Conservation (phyloP, 129 eudicot species). For the Solidago caesia region DNA sequence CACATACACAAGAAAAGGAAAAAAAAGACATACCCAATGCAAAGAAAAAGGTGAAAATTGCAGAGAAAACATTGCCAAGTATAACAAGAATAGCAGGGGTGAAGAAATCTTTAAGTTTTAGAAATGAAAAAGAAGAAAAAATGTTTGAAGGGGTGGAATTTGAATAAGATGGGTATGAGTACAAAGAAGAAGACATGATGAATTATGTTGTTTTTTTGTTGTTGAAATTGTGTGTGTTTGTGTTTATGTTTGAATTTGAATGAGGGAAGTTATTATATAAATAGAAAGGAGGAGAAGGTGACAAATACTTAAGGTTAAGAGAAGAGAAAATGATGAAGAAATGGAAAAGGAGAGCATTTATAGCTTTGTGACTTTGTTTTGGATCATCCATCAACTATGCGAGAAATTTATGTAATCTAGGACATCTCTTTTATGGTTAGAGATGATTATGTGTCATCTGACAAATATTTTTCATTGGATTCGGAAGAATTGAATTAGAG, state of each 20-base stretch:
- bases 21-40: conserved; percentile 60
- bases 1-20: neutral
- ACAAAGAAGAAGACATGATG: conserved; percentile 69
- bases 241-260: neutral
- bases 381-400: conserved; percentile 20
- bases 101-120: conserved; percentile 51
- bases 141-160: conserved; percentile 38
- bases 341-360: conserved; percentile 17
- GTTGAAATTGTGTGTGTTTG: no score
- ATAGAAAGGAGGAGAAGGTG: neutral
- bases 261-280: neutral
- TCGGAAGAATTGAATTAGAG: no score
- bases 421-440: no score
- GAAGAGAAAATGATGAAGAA: conserved; percentile 1
- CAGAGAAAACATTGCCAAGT: conserved; percentile 75
- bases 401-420: neutral
- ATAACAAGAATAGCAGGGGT: conserved; percentile 61
- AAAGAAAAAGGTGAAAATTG: conserved; percentile 88
- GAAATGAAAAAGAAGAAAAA: conserved; percentile 34
- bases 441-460: no score
- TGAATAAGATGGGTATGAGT: conserved; percentile 68
- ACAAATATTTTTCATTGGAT: neutral
- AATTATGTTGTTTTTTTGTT: neutral
- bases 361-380: conserved; percentile 27
- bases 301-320: conserved; percentile 27